Conservation (phyloP, 208 protist genomes). For the Wallacemonas rigidus region DNA sequence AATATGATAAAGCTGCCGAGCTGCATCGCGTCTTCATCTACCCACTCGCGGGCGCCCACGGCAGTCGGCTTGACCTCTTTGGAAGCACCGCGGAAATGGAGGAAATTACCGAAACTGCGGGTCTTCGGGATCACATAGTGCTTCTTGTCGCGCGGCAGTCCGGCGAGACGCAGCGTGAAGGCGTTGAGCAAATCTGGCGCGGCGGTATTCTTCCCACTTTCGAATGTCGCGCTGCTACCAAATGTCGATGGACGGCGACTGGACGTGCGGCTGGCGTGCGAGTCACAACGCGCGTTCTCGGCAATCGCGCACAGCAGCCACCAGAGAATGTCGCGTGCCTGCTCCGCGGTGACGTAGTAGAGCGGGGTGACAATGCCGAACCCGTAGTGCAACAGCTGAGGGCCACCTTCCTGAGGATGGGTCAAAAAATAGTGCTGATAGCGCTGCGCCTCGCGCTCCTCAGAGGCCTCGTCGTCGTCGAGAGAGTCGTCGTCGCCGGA, state of each 20-base stretch:
- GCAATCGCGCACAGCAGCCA: slow-evolving; percentile 55
- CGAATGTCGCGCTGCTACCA: neutral
- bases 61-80: neutral
- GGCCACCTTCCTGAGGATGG: slow-evolving; percentile 16
- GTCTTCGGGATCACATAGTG: slow-evolving; percentile 24
- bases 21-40: slow-evolving; percentile 21
- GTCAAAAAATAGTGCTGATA: slow-evolving; percentile 32
- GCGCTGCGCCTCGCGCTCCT: slow-evolving; percentile 23
- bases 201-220: neutral
- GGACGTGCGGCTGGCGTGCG: slow-evolving; percentile 4
- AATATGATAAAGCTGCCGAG: slow-evolving; percentile 40
- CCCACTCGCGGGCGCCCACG: neutral
- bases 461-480: slow-evolving; percentile 11
- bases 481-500: neutral
- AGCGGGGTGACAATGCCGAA: slow-evolving; percentile 38
- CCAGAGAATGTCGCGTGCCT: slow-evolving; percentile 65
- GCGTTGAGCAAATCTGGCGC: neutral
- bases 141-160: slow-evolving; percentile 3
- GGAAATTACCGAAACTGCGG: slow-evolving; percentile 9
- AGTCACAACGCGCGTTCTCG: slow-evolving; percentile 29
- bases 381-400: slow-evolving; percentile 30
- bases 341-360: slow-evolving; percentile 50
- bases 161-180: slow-evolving; percentile 10
- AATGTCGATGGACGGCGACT: neutral
- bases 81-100: neutral